Evolutionary conservation across 1,139 yeast genomes (phyloP), one percentile per base, ranked within the genome.

Genomic region (Yamadazyma dendronema): DNA sequence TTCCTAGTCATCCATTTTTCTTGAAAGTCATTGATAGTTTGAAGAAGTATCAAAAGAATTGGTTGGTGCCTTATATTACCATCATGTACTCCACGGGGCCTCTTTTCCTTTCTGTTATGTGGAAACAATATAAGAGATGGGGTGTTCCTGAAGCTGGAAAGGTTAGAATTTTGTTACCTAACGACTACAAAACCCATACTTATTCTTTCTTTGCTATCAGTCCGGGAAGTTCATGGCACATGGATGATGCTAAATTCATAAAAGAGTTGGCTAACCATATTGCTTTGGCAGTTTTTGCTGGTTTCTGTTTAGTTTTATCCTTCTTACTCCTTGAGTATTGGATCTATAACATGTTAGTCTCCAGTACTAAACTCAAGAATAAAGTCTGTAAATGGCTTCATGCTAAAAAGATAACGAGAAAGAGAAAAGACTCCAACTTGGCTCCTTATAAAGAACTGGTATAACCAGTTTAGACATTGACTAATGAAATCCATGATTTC

Each of bases 71-170:
- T 12, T 89, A 89, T 62, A 69, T 89, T 43, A 89, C 97, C 28
- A 88, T 89, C 58, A 89, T 89, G 96, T 85, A 79, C 54, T 81
- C 95, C 12, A 90, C 97, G 1, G 97, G 97, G 4, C 97, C 97
- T 0, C 65, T 89, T 42, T 88, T 87, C 56, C 69, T 89, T 33
- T 83, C 94, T 11, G 90, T 87, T 31, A 73, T 89, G 49, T 85
- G 95, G 92, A 84, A 86, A 59, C 88, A 83, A 52, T 89, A 85
- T 62, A 84, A 82, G 60, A 73, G 95, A 48, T 84, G 88, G 85
- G 81, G 82, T 4, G 75, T 79, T 15, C 79, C 85, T 2, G 80
- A 74, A 36, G 73, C 77, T 8, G 84, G 77, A 4, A 72, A 67
- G 30, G 81, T 85, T n/a, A 65, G 84, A 41, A 76, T 86, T 34